Evolutionary conservation across 2,329 filamentous ascomycete genomes (phyloP), one percentile per base, ranked within the genome.

Genomic region (Colletotrichum limetticola): DNA sequence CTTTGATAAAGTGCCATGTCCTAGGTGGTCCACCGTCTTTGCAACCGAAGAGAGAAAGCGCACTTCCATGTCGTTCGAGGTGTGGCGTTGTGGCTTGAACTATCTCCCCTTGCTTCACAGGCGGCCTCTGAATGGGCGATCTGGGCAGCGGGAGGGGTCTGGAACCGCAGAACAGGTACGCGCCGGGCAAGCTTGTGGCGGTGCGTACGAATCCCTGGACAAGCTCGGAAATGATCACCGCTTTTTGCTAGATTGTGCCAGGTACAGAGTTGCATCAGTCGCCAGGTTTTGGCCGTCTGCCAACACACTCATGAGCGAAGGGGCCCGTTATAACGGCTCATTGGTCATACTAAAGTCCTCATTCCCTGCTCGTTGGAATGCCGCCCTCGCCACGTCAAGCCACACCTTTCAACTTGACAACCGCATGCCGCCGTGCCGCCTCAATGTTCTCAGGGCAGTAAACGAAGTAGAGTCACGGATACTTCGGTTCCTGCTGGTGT

Each of bases 161-260:
- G 52, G 70, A 69, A 69, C 66, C 32, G 46, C 28, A 57, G 66
- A 69, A 64, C 70, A 46, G 46, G 26, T 35, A 49, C 30, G 42
- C 22, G 12, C 26, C 59, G 55, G n/a, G 16, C 2, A 28, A 57
- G 46, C 30, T 22, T 72, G 70, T 72, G 70, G 70, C 70, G 70
- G 70, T 72, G 70, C 70, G 56, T 60, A 57, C 70, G 66, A 72
- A 49, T 72, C 46, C 66, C 60, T 32, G 30, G 9, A 49, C 26
- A 55, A 46, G 49, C 60, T 60, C 70, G 70, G 70, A 72, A 64
- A 72, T 72, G 70, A 70, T 72, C 60, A 72, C 60, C 70, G 59
- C 70, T 72, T 72, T 66, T 61, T 52, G 59, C 66, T 55, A 24
- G 2, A 30, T 7, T 42, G 37, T 59, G 66, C 35, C 60, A 72